Evolutionary conservation across 1,284 basidiomycete genomes (phyloP).

Genomic region (Afroboletus lepidellus): DNA sequence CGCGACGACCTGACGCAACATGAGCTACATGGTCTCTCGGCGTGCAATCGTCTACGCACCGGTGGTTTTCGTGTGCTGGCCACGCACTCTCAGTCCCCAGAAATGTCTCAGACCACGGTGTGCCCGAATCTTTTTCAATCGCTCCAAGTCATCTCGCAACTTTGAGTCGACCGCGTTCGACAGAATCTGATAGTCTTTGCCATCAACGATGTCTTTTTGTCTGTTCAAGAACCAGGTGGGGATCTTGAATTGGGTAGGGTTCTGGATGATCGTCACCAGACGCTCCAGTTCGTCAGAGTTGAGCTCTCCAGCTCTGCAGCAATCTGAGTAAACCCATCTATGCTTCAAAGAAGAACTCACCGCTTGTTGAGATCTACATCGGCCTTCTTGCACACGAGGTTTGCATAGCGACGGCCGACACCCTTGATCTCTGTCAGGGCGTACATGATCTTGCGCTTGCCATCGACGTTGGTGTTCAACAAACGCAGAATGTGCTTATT

Average conservation of each 20-base stretch:
- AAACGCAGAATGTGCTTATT: slow-evolving; percentile 93
- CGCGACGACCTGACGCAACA: slow-evolving; percentile 65
- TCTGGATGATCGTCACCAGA: slow-evolving; percentile 99
- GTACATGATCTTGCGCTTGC: slow-evolving; percentile 98
- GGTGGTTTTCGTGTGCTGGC: slow-evolving; percentile 99
- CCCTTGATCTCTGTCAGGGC: slow-evolving; percentile 99
- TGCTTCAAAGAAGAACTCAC: slow-evolving; percentile 48
- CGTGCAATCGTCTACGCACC: slow-evolving; percentile 48
- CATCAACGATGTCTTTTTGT: slow-evolving; percentile 97
- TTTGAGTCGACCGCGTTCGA: slow-evolving; percentile 99
- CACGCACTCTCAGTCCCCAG: slow-evolving; percentile 94
- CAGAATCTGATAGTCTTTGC: slow-evolving; percentile 95
- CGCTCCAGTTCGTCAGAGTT: slow-evolving; percentile 98
- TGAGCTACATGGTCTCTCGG: slow-evolving; percentile 1
- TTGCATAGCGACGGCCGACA: slow-evolving; percentile 98
- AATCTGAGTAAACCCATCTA: slow-evolving; percentile 1
- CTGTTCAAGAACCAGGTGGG: slow-evolving; percentile 99
- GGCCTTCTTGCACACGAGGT: slow-evolving; percentile 99
- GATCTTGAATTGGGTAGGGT: slow-evolving; percentile 99
- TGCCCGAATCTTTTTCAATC: slow-evolving; percentile 98
- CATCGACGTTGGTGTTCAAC: slow-evolving; percentile 99
- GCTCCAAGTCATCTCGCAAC: slow-evolving; percentile 97
- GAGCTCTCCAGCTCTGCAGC: slow-evolving; percentile 81
- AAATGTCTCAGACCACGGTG: slow-evolving; percentile 98
- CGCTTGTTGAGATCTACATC: slow-evolving; percentile 99